A percentile compares a stretch with the other conserved stretches of the same genome.
Evolutionary conservation across 352 stramenopile species (phyloP).

Genomic region (Hyaloperonospora brassicae): DNA sequence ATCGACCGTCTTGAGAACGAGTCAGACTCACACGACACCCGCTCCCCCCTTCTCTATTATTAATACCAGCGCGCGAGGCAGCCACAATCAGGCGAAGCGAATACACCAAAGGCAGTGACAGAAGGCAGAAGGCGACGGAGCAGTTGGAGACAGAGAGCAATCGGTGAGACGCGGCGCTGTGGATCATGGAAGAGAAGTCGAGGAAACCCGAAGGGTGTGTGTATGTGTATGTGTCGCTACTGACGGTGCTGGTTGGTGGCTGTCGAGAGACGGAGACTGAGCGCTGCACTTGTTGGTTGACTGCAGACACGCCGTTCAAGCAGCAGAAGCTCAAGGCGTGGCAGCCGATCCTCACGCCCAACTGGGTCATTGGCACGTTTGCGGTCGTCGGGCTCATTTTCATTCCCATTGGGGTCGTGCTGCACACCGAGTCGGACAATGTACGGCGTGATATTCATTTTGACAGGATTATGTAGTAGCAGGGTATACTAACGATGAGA

Average conservation of each 20-base stretch:
- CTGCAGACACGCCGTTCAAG: constrained; percentile 82
- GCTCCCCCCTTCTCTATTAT: constrained; percentile 4
- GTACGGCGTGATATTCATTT: constrained; percentile 38
- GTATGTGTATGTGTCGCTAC: too few species aligned
- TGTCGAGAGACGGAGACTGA: too few species aligned
- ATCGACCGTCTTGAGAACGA: background rate
- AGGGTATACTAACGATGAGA: constrained; percentile 3
- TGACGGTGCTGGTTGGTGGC: too few species aligned
- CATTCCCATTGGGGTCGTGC: constrained; percentile 89
- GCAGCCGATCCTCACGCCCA: constrained; percentile 95
- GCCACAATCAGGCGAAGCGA: too few species aligned
- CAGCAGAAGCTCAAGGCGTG: constrained; percentile 90
- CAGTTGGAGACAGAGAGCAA: constrained; percentile 18
- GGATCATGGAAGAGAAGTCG: constrained; percentile 77
- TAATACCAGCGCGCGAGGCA: constrained; percentile 18
- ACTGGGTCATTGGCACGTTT: constrained; percentile 93
- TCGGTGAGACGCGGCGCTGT: constrained; percentile 19
- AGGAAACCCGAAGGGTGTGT: constrained; percentile 82
- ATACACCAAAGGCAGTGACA: too few species aligned
- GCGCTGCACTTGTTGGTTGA: background rate
- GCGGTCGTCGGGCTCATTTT: constrained; percentile 91
- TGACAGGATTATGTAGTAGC: background rate
- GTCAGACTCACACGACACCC: constrained; percentile 15
- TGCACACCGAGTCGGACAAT: constrained; percentile 83
- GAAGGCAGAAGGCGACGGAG: too few species aligned